Conservation (phyloP, 352 stramenopile species). For the Bremia lactucae region DNA sequence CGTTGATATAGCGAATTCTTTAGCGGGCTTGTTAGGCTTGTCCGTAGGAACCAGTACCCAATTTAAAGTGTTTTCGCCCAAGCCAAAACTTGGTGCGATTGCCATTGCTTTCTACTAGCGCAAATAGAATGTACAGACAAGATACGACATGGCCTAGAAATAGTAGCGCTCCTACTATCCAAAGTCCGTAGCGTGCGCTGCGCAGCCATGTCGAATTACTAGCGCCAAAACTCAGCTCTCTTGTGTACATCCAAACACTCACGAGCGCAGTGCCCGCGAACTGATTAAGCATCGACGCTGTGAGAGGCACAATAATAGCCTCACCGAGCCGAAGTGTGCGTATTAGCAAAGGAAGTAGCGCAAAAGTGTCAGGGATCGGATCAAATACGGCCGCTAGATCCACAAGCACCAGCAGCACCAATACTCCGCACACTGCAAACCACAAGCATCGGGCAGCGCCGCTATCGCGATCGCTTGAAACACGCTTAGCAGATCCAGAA, state of each 20-base stretch:
- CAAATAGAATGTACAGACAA: constrained; percentile 56
- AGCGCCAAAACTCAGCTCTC: constrained; percentile 23
- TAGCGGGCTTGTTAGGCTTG: no score
- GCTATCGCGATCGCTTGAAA: no score
- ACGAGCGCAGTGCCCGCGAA: constrained; percentile 33
- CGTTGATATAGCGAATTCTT: no score
- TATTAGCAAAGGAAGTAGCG: constrained; percentile 20
- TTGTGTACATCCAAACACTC: constrained; percentile 41
- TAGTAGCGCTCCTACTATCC: constrained; percentile 19
- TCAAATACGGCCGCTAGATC: constrained; percentile 42
- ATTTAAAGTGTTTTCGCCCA: constrained; percentile 19
- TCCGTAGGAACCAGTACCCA: constrained; percentile 9
- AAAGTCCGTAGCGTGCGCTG: constrained; percentile 14
- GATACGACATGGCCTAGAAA: constrained; percentile 49
- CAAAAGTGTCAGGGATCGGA: constrained; percentile 23
- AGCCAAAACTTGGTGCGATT: constrained; percentile 57
- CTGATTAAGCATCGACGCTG: constrained; percentile 37
- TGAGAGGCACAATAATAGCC: constrained; percentile 11
- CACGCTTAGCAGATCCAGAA: background rate
- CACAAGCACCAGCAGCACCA: constrained; percentile 45
- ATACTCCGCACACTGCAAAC: constrained; percentile 26
- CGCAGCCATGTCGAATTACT: constrained; percentile 4
- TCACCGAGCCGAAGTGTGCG: constrained; percentile 4
- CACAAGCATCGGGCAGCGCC: constrained; percentile 24
- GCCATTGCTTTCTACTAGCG: constrained; percentile 61